These are phyloP conservation scores for Zancudomyces culisetae DNA, from an alignment of 371 early-diverging fungal species.

Conservation along the genomic window DNA sequence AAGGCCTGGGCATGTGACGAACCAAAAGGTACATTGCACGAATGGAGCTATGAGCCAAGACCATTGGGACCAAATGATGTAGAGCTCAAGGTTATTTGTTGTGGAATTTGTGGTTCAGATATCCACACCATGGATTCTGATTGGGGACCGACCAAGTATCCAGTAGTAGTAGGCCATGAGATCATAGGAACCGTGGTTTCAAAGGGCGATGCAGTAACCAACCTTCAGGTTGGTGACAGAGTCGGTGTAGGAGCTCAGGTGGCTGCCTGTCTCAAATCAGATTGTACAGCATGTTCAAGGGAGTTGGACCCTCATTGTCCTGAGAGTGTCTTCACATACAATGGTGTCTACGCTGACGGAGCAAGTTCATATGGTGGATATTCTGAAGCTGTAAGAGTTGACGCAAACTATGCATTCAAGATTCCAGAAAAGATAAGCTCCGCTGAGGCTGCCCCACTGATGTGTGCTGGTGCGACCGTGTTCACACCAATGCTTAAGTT, in stretches of 20 bases:
- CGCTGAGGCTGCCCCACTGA: constrained; percentile 31
- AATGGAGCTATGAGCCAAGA: constrained; percentile 17
- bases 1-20: background rate
- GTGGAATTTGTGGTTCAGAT: constrained; percentile 36
- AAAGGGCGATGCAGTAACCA: constrained; percentile 29
- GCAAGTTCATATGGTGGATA: constrained; percentile 44
- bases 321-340: constrained; percentile 28
- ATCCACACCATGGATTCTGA: constrained; percentile 44
- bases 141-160: constrained; percentile 42
- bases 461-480: constrained; percentile 40
- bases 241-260: constrained; percentile 56
- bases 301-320: constrained; percentile 23
- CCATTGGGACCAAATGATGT: constrained; percentile 27
- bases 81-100: constrained; percentile 31
- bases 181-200: constrained; percentile 43
- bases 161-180: constrained; percentile 64
- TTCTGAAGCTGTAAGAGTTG: constrained; percentile 41
- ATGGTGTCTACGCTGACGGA: constrained; percentile 37
- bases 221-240: constrained; percentile 43
- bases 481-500: constrained; percentile 28
- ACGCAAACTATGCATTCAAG: constrained; percentile 32
- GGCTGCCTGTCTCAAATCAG: constrained; percentile 13
- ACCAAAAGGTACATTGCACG: background rate
- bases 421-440: constrained; percentile 35
- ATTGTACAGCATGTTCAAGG: constrained; percentile 8